Percentiles rank a stretch among this genome's conserved stretches.
phyloP scores from a whole-genome alignment of 768 basidiomycete genomes.

The Suillus occidentalis region DNA sequence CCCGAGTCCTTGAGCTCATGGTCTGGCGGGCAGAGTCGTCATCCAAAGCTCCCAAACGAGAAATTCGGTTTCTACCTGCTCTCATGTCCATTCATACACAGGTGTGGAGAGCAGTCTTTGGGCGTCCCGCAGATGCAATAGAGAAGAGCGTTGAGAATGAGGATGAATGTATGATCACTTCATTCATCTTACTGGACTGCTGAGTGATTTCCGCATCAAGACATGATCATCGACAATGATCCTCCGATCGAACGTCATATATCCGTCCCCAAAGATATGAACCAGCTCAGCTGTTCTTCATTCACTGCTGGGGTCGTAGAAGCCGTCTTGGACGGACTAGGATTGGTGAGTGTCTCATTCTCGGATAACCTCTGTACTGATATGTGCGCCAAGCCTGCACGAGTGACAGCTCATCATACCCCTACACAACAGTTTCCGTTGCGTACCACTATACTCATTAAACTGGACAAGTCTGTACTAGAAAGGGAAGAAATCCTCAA shows the following conservation, averaged over 20 bases:
- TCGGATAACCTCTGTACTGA: not conserved
- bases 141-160: conserved; percentile 96
- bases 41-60: conserved; percentile 89
- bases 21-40: conserved; percentile 74
- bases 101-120: conserved; percentile 93
- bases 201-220: conserved; percentile 37
- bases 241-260: conserved; percentile 90
- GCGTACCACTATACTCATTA: conserved; percentile 95
- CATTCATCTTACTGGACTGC: conserved; percentile 8
- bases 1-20: conserved; percentile 84
- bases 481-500: conserved; percentile 93
- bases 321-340: conserved; percentile 90
- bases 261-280: conserved; percentile 93
- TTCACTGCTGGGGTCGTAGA: conserved; percentile 97
- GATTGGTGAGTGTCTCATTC: conserved; percentile 70
- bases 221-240: conserved; percentile 98
- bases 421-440: conserved; percentile 78
- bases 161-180: conserved; percentile 75
- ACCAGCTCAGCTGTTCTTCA: conserved; percentile 93
- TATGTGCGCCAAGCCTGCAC: conserved; percentile 67
- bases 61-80: conserved; percentile 85
- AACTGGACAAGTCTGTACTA: conserved; percentile 89
- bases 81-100: conserved; percentile 95
- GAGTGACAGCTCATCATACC: conserved; percentile 95
- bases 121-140: conserved; percentile 89